Conservation (phyloP, 2,329 filamentous ascomycete species). For the Scedosporium boydii region DNA sequence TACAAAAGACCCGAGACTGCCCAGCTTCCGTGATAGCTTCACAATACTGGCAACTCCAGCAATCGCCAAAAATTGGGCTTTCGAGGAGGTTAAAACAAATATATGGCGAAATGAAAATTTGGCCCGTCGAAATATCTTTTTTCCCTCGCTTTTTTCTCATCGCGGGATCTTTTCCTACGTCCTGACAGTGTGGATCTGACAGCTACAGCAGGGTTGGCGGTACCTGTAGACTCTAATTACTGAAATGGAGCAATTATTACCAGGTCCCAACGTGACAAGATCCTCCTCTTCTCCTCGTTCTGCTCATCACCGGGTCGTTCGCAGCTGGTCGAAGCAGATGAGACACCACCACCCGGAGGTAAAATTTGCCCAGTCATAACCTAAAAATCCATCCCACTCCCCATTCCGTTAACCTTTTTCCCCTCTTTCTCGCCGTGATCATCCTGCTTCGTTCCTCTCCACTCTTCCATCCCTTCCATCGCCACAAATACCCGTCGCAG, state of each 20-base stretch:
- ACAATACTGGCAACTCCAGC: background rate
- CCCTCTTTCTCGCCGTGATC: background rate
- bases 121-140: background rate
- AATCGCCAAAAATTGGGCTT: background rate
- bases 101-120: background rate
- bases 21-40: conserved; percentile 6
- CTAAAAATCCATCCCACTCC: background rate
- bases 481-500: background rate
- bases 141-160: background rate
- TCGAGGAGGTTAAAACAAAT: background rate
- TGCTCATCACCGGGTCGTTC: background rate
- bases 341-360: background rate
- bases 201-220: conserved; percentile 1
- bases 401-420: background rate
- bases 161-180: background rate
- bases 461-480: background rate
- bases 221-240: background rate
- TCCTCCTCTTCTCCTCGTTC: background rate
- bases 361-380: background rate
- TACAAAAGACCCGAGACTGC: background rate
- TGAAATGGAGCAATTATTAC: conserved; percentile 1
- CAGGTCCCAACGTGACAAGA: conserved; percentile 1
- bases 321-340: conserved; percentile 1
- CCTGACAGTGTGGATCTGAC: background rate
- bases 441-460: background rate